Base-by-base conservation (phyloP, 768 basidiomycete species). In the Russula ochroleuca region DNA sequence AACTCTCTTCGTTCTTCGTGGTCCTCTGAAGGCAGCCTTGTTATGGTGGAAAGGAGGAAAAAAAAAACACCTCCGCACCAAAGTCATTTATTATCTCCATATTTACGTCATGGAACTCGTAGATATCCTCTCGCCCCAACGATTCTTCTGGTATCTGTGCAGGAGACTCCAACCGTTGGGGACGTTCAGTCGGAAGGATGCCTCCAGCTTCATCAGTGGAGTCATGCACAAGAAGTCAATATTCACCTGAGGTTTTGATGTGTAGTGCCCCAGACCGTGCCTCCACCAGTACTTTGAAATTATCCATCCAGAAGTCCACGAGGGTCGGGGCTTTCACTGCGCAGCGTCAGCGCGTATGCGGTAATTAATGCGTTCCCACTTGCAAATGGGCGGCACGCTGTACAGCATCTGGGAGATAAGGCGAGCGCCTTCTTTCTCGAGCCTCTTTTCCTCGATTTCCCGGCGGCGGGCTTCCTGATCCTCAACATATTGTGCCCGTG, bases 241-340 rank as follows among this genome's bases (percentile, higher is more conserved):
- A 28, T 66, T 47, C 64, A 78, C 79, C 78, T 54, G 68, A 66
- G 15, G 69, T 67, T 66, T 80, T 78, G 25, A 83, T 68, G 38
- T 75, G 72, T 19, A 83, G 63, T 15, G 69, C 62, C 13, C 81
- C 80, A 1, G 81, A 80, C 57, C 83, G 81, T 25, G 87, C 80
- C 70, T 87, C 83, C 3, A 90, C 81, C 69, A 88, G 87, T 1
- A 85, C 77, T 69, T 82, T 87, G 74, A 89, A 85, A 68, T 82
- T 86, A 60, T 83, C 80, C 62, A 82, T 76, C 91, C 91, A 93
- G 69, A 92, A 90, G 61, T 86, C 81, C 0, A 83, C 77, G 48
- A 93, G 73, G n/a, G 79, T 79, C 54, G 82, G 81, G 0, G 87
- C 87, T 65, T 82, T 78, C 58, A 92, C 91, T 91, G 62, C 62